Evolutionary conservation across 1,284 basidiomycete species (phyloP), one percentile per base, ranked within the genome.

Genomic region (Microbotryomycetes sp.): DNA sequence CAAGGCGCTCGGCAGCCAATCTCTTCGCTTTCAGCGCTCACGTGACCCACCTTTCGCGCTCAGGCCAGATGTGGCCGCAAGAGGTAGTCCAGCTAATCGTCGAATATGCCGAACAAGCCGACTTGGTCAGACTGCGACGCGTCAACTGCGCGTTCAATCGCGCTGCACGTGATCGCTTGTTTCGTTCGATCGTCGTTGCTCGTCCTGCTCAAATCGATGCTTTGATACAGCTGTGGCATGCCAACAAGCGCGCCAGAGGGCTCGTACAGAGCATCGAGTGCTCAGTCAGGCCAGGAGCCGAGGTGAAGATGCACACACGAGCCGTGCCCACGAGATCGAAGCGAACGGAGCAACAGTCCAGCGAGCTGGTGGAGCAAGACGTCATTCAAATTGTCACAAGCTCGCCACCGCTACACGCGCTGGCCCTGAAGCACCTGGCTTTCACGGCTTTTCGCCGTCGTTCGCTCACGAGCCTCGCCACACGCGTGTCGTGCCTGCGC

Each of bases 391-490:
- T 65, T 3, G 54, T 35, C n/a, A 31, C 23, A 2, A 3, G 13
- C 3, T 5, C 13, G 2, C 47, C 31, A 1, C 6, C 26, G 3
- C 2, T 55, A 4, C 26, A 50, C 15, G 21, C 16, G 9, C 24
- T 61, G 2, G 29, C 35, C 13, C 45, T 61, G 26, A 31, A 30
- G 0, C 45, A 57, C 29, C 45, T 46, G 11, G 29, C 51, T 7
- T 61, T 61, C 52, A 16, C 45, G 2, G 26, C 50, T 23, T 49
- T 61, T 7, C 54, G 55, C 7, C 57, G 62, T 2, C 62, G 62
- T 13, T 57, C 61, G n/a, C 3, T 67, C 30, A 29, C 7, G 4
- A 55, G 18, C 18, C 35, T 60, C 49, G 26, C 52, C 11, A 46
- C 52, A 6, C 1, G 7, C 16, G 54, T 61, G 18, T n/a, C 45